Evolutionary conservation across 805 yeast species (phyloP), one percentile per base, ranked within the genome.

Genomic region (Ogataea angusta): DNA sequence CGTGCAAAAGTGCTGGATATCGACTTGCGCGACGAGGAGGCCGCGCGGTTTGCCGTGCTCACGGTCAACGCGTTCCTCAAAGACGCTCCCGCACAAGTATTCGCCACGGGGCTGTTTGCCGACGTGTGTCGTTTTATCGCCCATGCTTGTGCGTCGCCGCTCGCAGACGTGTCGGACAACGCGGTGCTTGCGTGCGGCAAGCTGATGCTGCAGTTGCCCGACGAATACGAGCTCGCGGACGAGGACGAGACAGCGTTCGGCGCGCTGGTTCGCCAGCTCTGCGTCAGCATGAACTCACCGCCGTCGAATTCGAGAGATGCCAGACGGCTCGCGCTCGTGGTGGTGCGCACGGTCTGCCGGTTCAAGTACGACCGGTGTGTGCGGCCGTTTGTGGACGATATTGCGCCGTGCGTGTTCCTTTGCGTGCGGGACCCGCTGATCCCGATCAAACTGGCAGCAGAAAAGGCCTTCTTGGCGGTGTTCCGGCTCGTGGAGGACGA

Each of bases 361-460:
- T 65, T 69, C 53, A 76, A 82, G 43, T 75, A 69, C 48, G 72
- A 69, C 0, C 62, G 58, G 7, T 60, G 76, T 17, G 65, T 86
- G 35, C 64, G 66, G 41, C 80, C 83, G 10, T 68, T 72, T 52
- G 66, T 76, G 47, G 79, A 80, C 49, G 46, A 63, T 0, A 53
- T 91, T 37, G 86, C 75, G 3, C 87, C 93, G 10, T 70, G 86
- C 10, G 80, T 89, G 2, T 91, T 91, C 60, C 68, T 82, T 0
- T 82, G 93, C 59, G 82, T 91, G 29, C 73, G 99, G 49, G 96
- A 90, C 56, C 73, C 81, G n/a, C 70, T 86, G 34, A 87, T 91
- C 55, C 97, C 99, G 4, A 82, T 91, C 51, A 90, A 89, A 56
- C 71, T 91, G 47, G 96, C 97, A 1, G 96, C 96, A 6, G 99